Conservation (phyloP, 1,284 basidiomycete genomes). For the Sporisorium graminicola region DNA sequence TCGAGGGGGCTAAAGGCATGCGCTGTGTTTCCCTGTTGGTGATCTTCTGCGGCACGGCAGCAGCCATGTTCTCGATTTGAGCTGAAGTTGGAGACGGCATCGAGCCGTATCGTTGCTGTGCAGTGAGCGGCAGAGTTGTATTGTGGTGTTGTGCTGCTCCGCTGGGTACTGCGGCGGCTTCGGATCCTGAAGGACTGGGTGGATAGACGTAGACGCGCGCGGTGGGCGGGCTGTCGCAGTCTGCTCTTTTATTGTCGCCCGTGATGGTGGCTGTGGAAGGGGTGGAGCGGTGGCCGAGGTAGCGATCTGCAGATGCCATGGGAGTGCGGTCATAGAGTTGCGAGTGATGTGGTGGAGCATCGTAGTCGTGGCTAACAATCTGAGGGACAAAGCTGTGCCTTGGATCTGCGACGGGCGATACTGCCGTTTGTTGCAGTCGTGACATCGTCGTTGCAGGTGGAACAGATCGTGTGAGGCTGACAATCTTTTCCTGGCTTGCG, state of each 20-base stretch:
- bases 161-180: conserved; percentile 18
- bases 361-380: conserved; percentile 32
- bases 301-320: conserved; percentile 29
- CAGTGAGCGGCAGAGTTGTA: background rate
- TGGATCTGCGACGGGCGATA: conserved; percentile 6
- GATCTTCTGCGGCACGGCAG: conserved; percentile 11
- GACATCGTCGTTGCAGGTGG: conserved; percentile 17
- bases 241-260: background rate
- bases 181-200: conserved; percentile 56
- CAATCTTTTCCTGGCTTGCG: conserved; percentile 49
- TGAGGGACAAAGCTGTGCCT: conserved; percentile 43
- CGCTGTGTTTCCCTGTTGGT: conserved; percentile 4
- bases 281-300: conserved; percentile 37
- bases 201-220: conserved; percentile 63
- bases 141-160: conserved; percentile 1
- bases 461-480: conserved; percentile 48
- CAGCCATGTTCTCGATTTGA: conserved; percentile 28
- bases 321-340: conserved; percentile 35
- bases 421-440: conserved; percentile 9
- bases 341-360: conserved; percentile 2
- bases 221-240: conserved; percentile 24
- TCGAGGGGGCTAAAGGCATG: conserved; percentile 50
- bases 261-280: conserved; percentile 44
- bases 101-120: conserved; percentile 26
- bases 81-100: conserved; percentile 41